Conservation (phyloP, 2,329 filamentous ascomycete genomes). For the Truncatella angustata region DNA sequence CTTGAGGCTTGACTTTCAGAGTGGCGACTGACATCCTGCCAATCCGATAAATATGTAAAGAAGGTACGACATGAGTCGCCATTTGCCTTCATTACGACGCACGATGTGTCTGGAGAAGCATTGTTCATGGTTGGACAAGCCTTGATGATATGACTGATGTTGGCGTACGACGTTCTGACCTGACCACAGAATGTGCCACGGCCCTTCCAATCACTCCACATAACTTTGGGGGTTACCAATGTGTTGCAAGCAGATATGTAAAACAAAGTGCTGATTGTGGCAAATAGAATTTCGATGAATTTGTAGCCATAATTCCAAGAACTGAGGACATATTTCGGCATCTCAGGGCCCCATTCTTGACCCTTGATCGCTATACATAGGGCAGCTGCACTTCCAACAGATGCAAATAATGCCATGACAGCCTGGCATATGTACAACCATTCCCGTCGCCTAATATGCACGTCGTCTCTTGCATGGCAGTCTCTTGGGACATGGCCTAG, state of each 20-base stretch:
- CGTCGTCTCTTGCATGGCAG: not conserved
- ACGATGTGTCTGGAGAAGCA: not conserved
- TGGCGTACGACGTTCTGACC: not conserved
- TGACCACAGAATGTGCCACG: not conserved
- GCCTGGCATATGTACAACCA: constrained; percentile 1
- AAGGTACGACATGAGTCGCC: not conserved
- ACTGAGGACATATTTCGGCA: not conserved
- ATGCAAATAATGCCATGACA: not conserved
- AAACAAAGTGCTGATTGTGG: not conserved
- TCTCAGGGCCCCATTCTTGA: not conserved
- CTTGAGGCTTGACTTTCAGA: not conserved
- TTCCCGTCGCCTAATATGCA: not conserved
- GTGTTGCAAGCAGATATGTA: not conserved
- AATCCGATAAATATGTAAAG: not conserved
- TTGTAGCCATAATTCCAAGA: not conserved
- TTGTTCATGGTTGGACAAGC: not conserved
- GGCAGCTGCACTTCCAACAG: not conserved
- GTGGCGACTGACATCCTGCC: not conserved
- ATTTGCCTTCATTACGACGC: not conserved
- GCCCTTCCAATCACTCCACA: not conserved
- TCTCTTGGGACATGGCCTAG: not conserved
- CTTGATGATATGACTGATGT: not conserved
- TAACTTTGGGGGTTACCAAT: not conserved
- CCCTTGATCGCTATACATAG: not conserved
- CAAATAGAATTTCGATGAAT: not conserved